These are phyloP conservation scores for Cocos nucifera DNA, from an alignment of 176 grass and related monocot species.

Conservation along the genomic window DNA sequence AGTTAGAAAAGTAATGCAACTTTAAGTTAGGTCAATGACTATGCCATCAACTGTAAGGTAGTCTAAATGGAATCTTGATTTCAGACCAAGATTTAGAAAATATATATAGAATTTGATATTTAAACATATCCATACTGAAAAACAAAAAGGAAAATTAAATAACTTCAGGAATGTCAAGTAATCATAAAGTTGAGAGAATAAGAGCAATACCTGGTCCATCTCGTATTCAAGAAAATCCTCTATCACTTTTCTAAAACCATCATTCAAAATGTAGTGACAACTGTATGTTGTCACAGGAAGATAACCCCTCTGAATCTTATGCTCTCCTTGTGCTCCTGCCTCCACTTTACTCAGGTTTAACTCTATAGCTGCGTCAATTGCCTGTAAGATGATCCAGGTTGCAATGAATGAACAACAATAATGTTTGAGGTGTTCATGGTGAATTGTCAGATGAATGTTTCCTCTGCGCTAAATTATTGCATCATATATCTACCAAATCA, in stretches of 20 bases:
- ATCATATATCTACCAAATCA: background rate
- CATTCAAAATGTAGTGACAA: constrained; percentile 72
- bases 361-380: constrained; percentile 93
- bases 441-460: too few species aligned
- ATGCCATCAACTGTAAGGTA: too few species aligned
- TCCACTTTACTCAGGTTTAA: constrained; percentile 84
- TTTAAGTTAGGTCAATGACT: too few species aligned
- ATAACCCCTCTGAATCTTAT: constrained; percentile 96
- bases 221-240: constrained; percentile 55
- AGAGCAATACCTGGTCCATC: constrained; percentile 56
- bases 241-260: constrained; percentile 70
- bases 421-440: background rate
- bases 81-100: too few species aligned
- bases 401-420: constrained; percentile 10
- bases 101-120: too few species aligned
- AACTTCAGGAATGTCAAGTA: too few species aligned
- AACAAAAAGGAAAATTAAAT: too few species aligned
- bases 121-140: too few species aligned
- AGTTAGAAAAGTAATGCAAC: too few species aligned
- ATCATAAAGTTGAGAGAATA: background rate
- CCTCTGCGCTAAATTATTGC: too few species aligned
- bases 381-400: constrained; percentile 34
- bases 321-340: constrained; percentile 94
- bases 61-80: too few species aligned
- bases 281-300: constrained; percentile 90